Evolutionary conservation across 2,329 filamentous ascomycete species (phyloP), one percentile per base, ranked within the genome.

Genomic region (Aspergillus sp.): DNA sequence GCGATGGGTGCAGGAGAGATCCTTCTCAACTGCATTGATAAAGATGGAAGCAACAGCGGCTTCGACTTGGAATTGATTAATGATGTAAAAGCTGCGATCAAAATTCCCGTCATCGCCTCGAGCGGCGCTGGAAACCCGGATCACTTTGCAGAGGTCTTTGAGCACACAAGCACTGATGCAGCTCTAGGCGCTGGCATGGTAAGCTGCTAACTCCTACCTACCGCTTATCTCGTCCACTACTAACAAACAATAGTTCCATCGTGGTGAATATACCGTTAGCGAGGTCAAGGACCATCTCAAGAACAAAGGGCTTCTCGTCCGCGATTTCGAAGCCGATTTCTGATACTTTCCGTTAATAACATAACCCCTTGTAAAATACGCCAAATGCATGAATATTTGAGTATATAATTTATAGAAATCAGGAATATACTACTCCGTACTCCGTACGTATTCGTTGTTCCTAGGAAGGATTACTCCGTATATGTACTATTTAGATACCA

Each of bases 1-100:
- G 89, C 88, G 47, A 94, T 98, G 88, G 93, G 93, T 45, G 80
- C 86, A 1, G 93, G 93, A 47, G 93, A 98, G 74, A 86, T 98
- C 48, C 73, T 98, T 44, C 80, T 98, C 47, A 98, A 98, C 71
- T 96, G 90, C 73, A 98, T 98, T 60, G 93, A 98, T 73, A 88
- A 86, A 64, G 93, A 98, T 66, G 93, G 93, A 45, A 93, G 87
- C 47, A 96, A 94, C 71, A 86, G 81, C 57, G 93, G 93, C 1
- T 98, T 96, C 64, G 93, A 98, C 67, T 75, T 95, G 7, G 93
- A 97, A 73, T 76, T 98, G 46, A 88, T 98, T 59, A 73, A 78
- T 43, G 86, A 90, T 63, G 91, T 97, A 49, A 98, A 98, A 72
- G 73, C 64, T n/a, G 81, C 86, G 12, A 79, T 95, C 53, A 85